phyloP scores from a whole-genome alignment of 495 filamentous ascomycete genomes.

The Talaromyces stipitatus region DNA sequence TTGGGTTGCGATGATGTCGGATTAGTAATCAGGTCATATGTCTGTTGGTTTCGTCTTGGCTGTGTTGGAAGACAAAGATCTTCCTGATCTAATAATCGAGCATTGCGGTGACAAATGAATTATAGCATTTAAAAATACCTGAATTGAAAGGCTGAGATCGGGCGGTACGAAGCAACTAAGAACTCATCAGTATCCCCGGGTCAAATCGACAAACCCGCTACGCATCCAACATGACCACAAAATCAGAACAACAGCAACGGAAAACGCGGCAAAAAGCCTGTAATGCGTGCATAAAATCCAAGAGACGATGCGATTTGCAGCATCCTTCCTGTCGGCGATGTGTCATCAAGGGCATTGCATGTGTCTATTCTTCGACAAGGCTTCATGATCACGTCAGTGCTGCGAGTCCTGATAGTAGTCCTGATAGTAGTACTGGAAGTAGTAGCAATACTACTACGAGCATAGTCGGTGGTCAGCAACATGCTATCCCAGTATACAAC shows the following conservation, averaged over 20 bases:
- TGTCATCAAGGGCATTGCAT: constrained; percentile 27
- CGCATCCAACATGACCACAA: background rate
- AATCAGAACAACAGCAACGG: background rate
- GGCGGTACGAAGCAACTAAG: too few relatives aligned
- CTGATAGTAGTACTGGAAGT: background rate
- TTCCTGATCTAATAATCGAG: too few relatives aligned
- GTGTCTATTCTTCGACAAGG: constrained; percentile 29
- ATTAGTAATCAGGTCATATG: too few relatives aligned
- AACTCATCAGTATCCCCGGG: too few relatives aligned
- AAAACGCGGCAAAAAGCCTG: constrained; percentile 41
- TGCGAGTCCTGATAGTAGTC: background rate
- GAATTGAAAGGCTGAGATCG: too few relatives aligned
- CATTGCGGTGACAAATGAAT: too few relatives aligned
- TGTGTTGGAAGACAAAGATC: too few relatives aligned
- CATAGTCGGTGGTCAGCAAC: background rate
- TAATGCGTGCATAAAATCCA: constrained; percentile 42
- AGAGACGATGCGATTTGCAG: constrained; percentile 43
- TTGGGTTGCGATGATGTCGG: too few relatives aligned
- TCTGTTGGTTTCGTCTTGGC: too few relatives aligned
- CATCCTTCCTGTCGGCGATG: constrained; percentile 43
- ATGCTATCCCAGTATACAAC: background rate
- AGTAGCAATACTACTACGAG: background rate
- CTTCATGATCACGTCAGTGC: background rate
- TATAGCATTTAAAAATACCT: too few relatives aligned
- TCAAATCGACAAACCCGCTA: too few relatives aligned